phyloP scores from a whole-genome alignment of 208 protist genomes.

The Porcisia hertigi region DNA sequence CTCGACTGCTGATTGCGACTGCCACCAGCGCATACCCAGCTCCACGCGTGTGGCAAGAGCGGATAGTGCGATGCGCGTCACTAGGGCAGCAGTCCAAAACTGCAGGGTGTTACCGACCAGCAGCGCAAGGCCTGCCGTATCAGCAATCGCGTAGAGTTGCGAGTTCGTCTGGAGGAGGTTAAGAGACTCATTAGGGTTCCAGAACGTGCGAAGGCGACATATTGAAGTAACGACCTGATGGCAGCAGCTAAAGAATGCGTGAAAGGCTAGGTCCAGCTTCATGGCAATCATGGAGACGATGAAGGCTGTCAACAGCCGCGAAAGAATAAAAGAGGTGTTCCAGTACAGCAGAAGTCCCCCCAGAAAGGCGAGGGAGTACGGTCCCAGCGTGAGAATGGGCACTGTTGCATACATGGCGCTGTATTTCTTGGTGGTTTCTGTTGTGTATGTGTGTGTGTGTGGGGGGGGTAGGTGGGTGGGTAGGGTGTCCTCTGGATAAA shows the following conservation, averaged over 20 bases:
- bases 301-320: slow-evolving; percentile 24
- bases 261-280: slow-evolving; percentile 21
- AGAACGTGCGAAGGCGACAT: slow-evolving; percentile 13
- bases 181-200: slow-evolving; percentile 13
- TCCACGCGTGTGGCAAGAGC: slow-evolving; percentile 32
- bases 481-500: no score
- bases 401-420: slow-evolving; percentile 11
- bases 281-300: slow-evolving; percentile 25
- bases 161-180: slow-evolving; percentile 21
- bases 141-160: slow-evolving; percentile 24
- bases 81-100: slow-evolving; percentile 31
- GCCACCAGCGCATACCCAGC: slow-evolving; percentile 35
- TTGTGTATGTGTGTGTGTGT: not conserved
- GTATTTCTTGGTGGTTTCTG: not conserved
- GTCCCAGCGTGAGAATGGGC: slow-evolving; percentile 14
- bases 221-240: slow-evolving; percentile 13
- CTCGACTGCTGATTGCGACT: slow-evolving; percentile 19
- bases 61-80: slow-evolving; percentile 31
- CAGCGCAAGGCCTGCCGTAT: slow-evolving; percentile 24
- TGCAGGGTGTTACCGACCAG: slow-evolving; percentile 36
- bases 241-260: slow-evolving; percentile 23
- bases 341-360: slow-evolving; percentile 49
- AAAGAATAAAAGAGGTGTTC: slow-evolving; percentile 46
- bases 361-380: slow-evolving; percentile 15
- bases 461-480: no score